Base-by-base conservation (phyloP, 148 eudicot genomes). In the Amaranthus palmeri region DNA sequence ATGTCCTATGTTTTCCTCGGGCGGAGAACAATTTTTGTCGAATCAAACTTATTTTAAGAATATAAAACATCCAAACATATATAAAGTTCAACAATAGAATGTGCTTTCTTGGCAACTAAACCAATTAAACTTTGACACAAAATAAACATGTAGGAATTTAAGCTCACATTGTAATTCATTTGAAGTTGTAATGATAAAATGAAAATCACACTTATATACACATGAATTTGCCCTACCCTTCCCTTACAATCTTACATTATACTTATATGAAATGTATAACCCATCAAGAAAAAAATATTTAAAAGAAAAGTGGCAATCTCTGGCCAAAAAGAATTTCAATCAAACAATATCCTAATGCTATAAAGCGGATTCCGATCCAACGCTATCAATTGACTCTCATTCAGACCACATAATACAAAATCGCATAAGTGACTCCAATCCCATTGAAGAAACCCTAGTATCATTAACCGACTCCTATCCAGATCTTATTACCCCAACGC, bases 221-320 rank as follows among this genome's bases (percentile, higher is more conserved):
- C 65, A 64, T 47, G 51, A 71, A 55, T 64, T 17, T 36, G 9
- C 43, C 40, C 44, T 8, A 3, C 46, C 11, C 12, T 44, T 50
- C 58, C 53, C 5, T 25, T 66, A 77, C 56, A 68, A 7, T 51
- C 45, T 25, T n/a, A 68, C 65, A 65, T 43, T 40, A 57, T 54
- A 18, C 10, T 44, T 54, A 42, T 54, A 70, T 76, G 54, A 49
- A 67, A 10, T 46, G 57, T 70, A 47, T 49, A 66, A 76, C 50
- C 57, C 71, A 42, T 11, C 49, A 25, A 56, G 46, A n/a, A 57
- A 55, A 25, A 17, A 15, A 41, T 8, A 18, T 42, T 52, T 13
- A 8, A 10, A 12, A 65, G 59, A 48, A 53, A 15, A 49, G 75
- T 74, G 77, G 78, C 57, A 68, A 62, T 65, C 55, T 69, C 36